Conservation (phyloP, 495 filamentous ascomycete genomes). For the Neurospora pannonica region DNA sequence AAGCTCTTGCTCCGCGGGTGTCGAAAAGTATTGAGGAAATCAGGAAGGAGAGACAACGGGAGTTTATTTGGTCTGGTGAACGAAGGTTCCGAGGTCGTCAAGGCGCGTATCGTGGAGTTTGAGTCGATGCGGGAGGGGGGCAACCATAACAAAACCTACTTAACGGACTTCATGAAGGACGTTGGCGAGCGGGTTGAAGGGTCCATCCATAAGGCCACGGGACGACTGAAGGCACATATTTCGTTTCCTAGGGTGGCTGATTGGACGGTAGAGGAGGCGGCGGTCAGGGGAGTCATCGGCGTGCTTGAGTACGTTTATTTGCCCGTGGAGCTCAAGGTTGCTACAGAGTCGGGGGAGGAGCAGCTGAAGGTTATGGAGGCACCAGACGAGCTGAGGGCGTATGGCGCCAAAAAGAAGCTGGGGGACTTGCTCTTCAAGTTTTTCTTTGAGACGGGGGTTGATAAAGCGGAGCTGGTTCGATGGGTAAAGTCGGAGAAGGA, state of each 20-base stretch:
- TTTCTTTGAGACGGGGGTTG: neutral
- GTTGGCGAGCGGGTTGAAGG: neutral
- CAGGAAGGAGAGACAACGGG: too few relatives aligned
- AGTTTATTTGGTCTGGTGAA: neutral
- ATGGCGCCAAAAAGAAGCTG: neutral
- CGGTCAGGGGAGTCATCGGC: neutral
- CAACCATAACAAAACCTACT: neutral
- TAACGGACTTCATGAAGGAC: neutral
- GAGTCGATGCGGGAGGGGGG: neutral
- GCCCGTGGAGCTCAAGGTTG: neutral
- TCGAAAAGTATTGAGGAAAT: neutral
- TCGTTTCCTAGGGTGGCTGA: neutral
- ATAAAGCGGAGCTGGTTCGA: neutral
- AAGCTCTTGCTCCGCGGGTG: neutral
- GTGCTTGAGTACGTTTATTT: neutral
- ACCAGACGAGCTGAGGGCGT: neutral
- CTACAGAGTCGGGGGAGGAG: neutral
- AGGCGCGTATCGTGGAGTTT: neutral
- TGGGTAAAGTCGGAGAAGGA: neutral
- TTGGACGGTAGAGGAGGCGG: neutral
- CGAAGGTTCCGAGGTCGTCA: neutral
- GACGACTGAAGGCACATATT: neutral
- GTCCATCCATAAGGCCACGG: neutral
- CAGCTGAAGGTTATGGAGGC: neutral
- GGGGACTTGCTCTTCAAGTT: neutral